A percentile compares a stretch with the other conserved stretches of the same genome.
These are phyloP conservation scores for Euphorbia lathyris DNA, from an alignment of 345 rosid species.

Conservation along the genomic window DNA sequence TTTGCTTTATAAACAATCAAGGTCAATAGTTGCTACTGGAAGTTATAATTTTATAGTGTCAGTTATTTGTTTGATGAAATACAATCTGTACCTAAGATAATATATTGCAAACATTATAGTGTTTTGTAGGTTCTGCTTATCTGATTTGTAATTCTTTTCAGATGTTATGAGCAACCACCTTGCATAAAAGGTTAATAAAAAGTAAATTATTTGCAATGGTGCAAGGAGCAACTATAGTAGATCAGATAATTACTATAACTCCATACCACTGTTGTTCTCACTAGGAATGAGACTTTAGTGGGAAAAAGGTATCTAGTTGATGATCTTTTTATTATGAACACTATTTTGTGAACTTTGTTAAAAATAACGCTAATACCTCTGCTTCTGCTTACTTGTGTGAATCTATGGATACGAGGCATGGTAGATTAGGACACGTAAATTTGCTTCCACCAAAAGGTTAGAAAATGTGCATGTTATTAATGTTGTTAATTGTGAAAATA, in stretches of 20 bases:
- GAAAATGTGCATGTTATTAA: too few species aligned
- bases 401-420: too few species aligned
- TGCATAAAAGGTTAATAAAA: not conserved
- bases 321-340: too few species aligned
- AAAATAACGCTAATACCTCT: too few species aligned
- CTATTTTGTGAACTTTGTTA: too few species aligned
- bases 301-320: too few species aligned
- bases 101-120: not conserved
- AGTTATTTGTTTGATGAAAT: not conserved
- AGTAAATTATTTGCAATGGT: conserved; percentile 12
- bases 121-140: not conserved
- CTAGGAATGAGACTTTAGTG: too few species aligned
- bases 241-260: conserved; percentile 65
- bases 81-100: not conserved
- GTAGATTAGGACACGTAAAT: too few species aligned
- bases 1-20: not conserved
- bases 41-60: not conserved
- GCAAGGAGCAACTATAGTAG: conserved; percentile 94
- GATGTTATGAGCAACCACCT: not conserved
- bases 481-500: too few species aligned
- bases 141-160: not conserved
- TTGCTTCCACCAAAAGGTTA: too few species aligned
- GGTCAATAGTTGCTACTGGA: not conserved
- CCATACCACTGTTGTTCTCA: too few species aligned
- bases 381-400: too few species aligned